Conservation (phyloP, 495 filamentous ascomycete species). For the Xylaria longipes region DNA sequence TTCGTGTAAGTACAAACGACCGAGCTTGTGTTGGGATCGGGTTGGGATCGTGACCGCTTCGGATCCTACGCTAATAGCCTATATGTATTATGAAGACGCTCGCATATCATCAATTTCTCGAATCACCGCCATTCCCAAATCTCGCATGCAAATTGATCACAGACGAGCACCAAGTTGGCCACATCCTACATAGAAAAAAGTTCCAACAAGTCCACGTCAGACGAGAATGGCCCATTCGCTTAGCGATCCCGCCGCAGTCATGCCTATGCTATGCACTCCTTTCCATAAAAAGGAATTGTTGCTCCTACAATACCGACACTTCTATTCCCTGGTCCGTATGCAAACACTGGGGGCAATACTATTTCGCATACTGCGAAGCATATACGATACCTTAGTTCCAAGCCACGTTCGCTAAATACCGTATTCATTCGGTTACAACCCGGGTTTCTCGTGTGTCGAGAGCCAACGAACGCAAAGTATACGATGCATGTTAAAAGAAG, state of each 20-base stretch:
- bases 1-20: not conserved
- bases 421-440: not conserved
- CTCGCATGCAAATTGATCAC: not conserved
- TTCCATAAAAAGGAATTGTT: no score
- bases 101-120: not conserved
- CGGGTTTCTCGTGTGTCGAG: not conserved
- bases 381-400: not conserved
- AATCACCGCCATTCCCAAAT: not conserved
- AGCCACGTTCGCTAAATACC: not conserved
- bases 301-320: no score
- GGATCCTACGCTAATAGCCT: not conserved
- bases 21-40: not conserved
- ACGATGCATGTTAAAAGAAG: not conserved
- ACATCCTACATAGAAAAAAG: not conserved
- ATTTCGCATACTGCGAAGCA: not conserved
- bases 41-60: not conserved
- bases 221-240: not conserved
- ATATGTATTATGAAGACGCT: no score
- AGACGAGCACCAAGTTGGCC: not conserved
- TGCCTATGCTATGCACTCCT: not conserved
- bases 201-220: not conserved
- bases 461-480: not conserved
- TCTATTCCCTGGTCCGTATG: not conserved
- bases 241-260: not conserved
- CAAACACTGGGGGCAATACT: not conserved